Base-by-base conservation (phyloP, 371 early-diverging fungal genomes). In the Mucor irregularis region DNA sequence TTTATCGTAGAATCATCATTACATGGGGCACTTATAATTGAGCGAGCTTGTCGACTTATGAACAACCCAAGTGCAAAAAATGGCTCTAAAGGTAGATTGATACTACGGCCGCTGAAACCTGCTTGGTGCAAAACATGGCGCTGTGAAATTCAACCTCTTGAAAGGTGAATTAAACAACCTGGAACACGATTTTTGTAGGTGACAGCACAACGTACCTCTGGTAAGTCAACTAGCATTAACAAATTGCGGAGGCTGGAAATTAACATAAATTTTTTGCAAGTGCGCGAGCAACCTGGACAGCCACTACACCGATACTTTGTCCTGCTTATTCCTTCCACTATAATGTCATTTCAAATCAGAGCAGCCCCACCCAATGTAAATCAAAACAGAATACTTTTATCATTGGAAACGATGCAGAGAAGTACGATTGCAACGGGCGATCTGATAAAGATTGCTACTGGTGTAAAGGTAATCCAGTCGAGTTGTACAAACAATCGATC, bases 351-450 rank as follows among this genome's bases (percentile, higher is more conserved):
- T 44, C 52, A 64, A 64, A 48, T 64, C 26, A 50, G 35, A 48
- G 55, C 60, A 38, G 19, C 54, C 11, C 48, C 30, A 35, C 38
- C 40, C 7, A 45, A 43, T 26, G 38, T 26, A n/a, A 43, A 30
- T n/a, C 53, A 53, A 11, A 35, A 14, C 28, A 43, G 82, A 48
- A 62, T 73, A 5, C 69, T 68, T 53, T 51, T 85, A 28, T 58
- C 78, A 48, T 62, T 83, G 8, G 81, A 78, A 44, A 52, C 68
- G 14, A 78, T 85, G 77, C 78, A 81, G 37, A 61, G 55, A 14
- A 46, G 61, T 8, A 49, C 69, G 13, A 51, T 83, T 13, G 68
- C 55, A 19, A 78, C 81, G n/a, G 85, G 83, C 9, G 85, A 85
- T 52, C 57, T 76, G n/a, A 56, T 85, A n/a, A 54, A 68, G 34